These are phyloP conservation scores for Sclerotinia minor DNA, from an alignment of 2,329 filamentous ascomycete species.

Conservation along the genomic window DNA sequence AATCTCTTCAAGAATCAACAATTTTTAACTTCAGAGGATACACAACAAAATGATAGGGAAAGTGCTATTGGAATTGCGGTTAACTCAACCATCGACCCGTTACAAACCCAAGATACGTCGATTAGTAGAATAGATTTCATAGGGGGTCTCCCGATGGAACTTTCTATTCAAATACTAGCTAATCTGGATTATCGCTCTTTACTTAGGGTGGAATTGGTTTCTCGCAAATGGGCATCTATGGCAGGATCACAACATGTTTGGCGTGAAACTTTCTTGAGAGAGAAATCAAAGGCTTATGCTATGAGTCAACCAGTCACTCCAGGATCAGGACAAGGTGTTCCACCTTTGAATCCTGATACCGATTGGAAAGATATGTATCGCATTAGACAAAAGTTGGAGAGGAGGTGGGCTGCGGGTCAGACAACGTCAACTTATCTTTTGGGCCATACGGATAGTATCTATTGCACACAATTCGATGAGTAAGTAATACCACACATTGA, in stretches of 20 bases:
- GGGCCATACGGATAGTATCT: constrained; percentile 93
- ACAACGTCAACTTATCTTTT: constrained; percentile 85
- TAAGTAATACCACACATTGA: constrained; percentile 49
- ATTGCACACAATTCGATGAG: constrained; percentile 98
- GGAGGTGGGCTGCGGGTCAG: constrained; percentile 76
- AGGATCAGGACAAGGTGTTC: constrained; percentile 59
- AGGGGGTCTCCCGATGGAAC: constrained; percentile 54
- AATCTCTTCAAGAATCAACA: constrained; percentile 47
- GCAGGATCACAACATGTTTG: constrained; percentile 59
- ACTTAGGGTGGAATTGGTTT: constrained; percentile 52
- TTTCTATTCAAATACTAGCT: constrained; percentile 59
- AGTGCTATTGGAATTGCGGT: constrained; percentile 64
- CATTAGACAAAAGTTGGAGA: constrained; percentile 72
- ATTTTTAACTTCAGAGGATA: constrained; percentile 45
- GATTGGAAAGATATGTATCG: constrained; percentile 87
- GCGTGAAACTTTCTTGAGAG: constrained; percentile 62
- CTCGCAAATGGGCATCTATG: constrained; percentile 50
- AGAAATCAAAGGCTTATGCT: constrained; percentile 61
- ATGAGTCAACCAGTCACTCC: constrained; percentile 54
- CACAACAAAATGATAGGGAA: constrained; percentile 54
- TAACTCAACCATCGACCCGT: constrained; percentile 34
- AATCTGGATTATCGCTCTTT: constrained; percentile 56
- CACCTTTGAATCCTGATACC: constrained; percentile 57
- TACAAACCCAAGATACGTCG: constrained; percentile 44
- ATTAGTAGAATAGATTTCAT: constrained; percentile 62